Evolutionary conservation across 1,139 yeast genomes (phyloP), one percentile per base, ranked within the genome.

Genomic region (Hyphopichia khmerensis): DNA sequence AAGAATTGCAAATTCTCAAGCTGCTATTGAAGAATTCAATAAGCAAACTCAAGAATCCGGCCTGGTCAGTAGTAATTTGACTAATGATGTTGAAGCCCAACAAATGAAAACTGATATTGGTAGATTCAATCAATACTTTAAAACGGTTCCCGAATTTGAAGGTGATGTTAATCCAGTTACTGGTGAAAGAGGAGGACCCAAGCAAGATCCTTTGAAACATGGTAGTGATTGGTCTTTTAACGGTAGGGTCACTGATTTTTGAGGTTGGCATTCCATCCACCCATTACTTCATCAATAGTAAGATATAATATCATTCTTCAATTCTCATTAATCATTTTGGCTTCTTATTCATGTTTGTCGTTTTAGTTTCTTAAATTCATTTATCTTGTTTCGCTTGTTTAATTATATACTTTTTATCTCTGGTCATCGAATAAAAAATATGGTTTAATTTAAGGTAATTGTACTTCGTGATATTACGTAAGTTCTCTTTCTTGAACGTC

Each of bases 161-260:
- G 99, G 99, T 1, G 93, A 91, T 47, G 82, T 77, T 30, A 93
- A 93, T 57, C 99, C 99, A 0, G 76, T 74, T 45, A 91, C 98
- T 1, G 99, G 99, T 2, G 99, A 95, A 64, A 73, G 84, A 27
- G 96, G 96, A 34, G 99, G 99, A 0, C 99, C 99, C n/a, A 95
- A 95, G 57, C 98, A 93, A 62, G 98, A 95, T 57, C 99, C 99
- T 1, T 72, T 89, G 52, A 81, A 83, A 54, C 96, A 89, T 58
- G 56, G 58, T 3, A 93, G 91, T 35, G 99, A 95, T 55, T 95
- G 96, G 80, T 83, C 96, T 3, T 95, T 84, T 61, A 91, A 93
- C 59, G 99, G 99, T 1, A 79, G 98, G 59, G 96, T 89, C 26
- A 91, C 98, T 2, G 99, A 95, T 62, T 95, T 93, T 21, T 21